phyloP scores from a whole-genome alignment of 805 yeast genomes.

The Blastobotrys chiropterorum region DNA sequence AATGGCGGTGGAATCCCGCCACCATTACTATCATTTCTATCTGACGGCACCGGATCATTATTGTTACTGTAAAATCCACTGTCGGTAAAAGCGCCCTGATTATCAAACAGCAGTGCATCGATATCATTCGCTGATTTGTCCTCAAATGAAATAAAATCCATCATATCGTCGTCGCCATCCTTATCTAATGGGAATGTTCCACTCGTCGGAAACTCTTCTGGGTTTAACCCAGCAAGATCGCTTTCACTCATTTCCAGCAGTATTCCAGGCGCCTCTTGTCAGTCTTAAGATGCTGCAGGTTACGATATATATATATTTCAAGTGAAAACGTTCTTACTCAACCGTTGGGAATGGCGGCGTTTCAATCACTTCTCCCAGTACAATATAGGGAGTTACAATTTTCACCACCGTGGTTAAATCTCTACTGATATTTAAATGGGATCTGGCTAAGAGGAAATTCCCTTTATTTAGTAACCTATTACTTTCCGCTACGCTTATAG shows the following conservation, averaged over 20 bases:
- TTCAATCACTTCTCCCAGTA: too few relatives aligned
- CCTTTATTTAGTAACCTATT: too few relatives aligned
- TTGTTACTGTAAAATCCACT: neutral
- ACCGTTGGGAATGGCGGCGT: neutral
- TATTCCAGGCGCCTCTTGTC: neutral
- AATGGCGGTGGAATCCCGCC: neutral
- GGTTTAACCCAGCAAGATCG: neutral
- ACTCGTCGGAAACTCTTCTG: neutral
- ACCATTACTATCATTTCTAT: neutral
- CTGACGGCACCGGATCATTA: neutral
- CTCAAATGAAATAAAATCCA: neutral
- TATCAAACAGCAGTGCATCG: neutral
- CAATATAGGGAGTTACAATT: neutral
- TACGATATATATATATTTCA: neutral
- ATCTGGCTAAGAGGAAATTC: too few relatives aligned
- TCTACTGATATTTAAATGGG: neutral
- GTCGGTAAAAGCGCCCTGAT: neutral
- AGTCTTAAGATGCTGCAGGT: neutral
- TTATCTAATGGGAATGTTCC: neutral
- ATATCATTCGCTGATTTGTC: neutral
- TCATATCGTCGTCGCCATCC: constrained; percentile 1
- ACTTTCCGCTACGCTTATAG: too few relatives aligned
- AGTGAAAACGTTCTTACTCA: neutral
- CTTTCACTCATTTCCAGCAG: neutral
- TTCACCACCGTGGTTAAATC: neutral